Percentiles rank a stretch among this genome's conserved stretches.
phyloP scores from a whole-genome alignment of 2,329 filamentous ascomycete genomes.

The Macrophomina pseudophaseolina region DNA sequence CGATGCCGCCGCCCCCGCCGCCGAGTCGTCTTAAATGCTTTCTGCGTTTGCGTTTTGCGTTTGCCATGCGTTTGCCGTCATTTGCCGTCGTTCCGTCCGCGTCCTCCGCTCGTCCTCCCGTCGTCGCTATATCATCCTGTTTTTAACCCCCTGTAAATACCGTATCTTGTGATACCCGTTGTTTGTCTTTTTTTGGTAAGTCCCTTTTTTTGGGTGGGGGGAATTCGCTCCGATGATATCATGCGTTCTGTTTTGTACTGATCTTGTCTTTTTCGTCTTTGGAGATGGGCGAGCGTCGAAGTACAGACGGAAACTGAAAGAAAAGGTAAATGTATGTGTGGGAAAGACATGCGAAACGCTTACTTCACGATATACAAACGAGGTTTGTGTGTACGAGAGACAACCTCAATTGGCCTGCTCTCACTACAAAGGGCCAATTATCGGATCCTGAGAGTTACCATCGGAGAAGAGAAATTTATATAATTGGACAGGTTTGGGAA shows the following conservation, averaged over 20 bases:
- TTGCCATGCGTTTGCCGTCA: background rate
- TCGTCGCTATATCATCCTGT: background rate
- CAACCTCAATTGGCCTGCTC: background rate
- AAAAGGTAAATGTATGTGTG: conserved; percentile 1
- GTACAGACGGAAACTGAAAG: background rate
- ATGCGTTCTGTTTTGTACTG: background rate
- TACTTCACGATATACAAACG: background rate
- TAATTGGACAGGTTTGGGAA: background rate
- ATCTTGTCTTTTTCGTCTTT: background rate
- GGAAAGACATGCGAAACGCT: background rate
- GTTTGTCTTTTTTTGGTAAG: conserved; percentile 16
- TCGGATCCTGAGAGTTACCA: background rate
- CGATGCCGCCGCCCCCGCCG: conserved; percentile 4
- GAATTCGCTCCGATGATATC: background rate
- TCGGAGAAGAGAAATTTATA: background rate
- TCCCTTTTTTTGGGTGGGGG: background rate
- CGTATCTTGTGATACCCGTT: conserved; percentile 22
- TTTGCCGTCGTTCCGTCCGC: conserved; percentile 2
- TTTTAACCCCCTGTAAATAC: conserved; percentile 10
- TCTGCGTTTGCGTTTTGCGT: background rate
- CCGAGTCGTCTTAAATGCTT: background rate
- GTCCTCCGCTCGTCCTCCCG: background rate
- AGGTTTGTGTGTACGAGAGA: background rate
- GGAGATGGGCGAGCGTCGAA: conserved; percentile 11
- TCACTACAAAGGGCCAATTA: background rate